Evolutionary conservation across 2,329 filamentous ascomycete species (phyloP).

Genomic region (Fusarium euwallaceae): DNA sequence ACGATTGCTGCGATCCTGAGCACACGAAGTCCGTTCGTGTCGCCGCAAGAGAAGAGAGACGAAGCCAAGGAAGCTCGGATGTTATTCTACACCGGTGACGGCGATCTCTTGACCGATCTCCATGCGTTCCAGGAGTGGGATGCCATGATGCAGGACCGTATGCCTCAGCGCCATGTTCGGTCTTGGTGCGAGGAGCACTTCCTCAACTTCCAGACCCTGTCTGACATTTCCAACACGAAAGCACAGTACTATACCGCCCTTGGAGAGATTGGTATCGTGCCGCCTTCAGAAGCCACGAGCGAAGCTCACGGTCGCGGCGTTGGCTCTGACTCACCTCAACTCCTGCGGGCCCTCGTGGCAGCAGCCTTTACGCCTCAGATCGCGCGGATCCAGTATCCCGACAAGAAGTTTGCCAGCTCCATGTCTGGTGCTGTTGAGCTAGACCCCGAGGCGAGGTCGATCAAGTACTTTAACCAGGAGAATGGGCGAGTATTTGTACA

Average conservation of each 20-base stretch:
- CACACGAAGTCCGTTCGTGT: slow-evolving; percentile 86
- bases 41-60: slow-evolving; percentile 85
- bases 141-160: slow-evolving; percentile 69
- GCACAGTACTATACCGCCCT: slow-evolving; percentile 89
- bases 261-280: slow-evolving; percentile 85
- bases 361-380: slow-evolving; percentile 87
- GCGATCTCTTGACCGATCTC: slow-evolving; percentile 90
- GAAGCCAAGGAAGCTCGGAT: slow-evolving; percentile 82
- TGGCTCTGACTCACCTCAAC: slow-evolving; percentile 53
- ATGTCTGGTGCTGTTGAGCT: slow-evolving; percentile 91
- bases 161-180: slow-evolving; percentile 73
- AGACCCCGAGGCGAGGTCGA: slow-evolving; percentile 90
- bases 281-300: slow-evolving; percentile 52
- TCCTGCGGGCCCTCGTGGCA: slow-evolving; percentile 78
- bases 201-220: slow-evolving; percentile 84
- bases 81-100: slow-evolving; percentile 81
- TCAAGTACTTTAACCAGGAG: slow-evolving; percentile 92
- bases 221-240: slow-evolving; percentile 88
- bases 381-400: slow-evolving; percentile 90
- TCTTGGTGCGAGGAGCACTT: slow-evolving; percentile 89
- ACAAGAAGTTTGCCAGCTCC: slow-evolving; percentile 93
- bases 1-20: slow-evolving; percentile 95
- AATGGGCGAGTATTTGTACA: slow-evolving; percentile 93
- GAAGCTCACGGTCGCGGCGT: slow-evolving; percentile 40
- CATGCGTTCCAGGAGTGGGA: slow-evolving; percentile 88